Evolutionary conservation across 129 eudicot genomes (phyloP).

Genomic region (Lonicera japonica): DNA sequence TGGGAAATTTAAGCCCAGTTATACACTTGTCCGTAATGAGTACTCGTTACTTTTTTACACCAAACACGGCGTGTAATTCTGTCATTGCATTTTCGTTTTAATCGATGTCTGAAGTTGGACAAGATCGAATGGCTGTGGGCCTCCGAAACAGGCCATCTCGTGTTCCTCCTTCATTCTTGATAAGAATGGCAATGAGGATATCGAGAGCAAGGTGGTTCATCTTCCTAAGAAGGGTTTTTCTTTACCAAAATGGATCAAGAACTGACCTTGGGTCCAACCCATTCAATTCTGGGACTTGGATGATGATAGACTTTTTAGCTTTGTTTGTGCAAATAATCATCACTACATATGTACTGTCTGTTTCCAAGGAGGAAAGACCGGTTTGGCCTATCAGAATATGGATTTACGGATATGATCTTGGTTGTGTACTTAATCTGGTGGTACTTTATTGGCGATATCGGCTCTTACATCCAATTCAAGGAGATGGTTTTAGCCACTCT

Average conservation of each 20-base stretch:
- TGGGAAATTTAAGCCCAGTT: too few species aligned
- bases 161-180: slow-evolving; percentile 30
- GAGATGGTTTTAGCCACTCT: slow-evolving; percentile 26
- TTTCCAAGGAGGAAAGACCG: slow-evolving; percentile 70
- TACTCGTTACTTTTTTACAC: slow-evolving; percentile 38
- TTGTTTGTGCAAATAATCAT: slow-evolving; percentile 49
- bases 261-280: slow-evolving; percentile 69
- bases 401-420: slow-evolving; percentile 75
- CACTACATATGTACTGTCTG: slow-evolving; percentile 36
- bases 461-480: slow-evolving; percentile 31
- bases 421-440: slow-evolving; percentile 51
- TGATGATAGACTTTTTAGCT: slow-evolving; percentile 53
- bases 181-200: slow-evolving; percentile 76
- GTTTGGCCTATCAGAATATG: slow-evolving; percentile 97
- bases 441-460: slow-evolving; percentile 56
- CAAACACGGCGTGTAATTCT: slow-evolving; percentile 40
- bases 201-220: slow-evolving; percentile 83
- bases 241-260: slow-evolving; percentile 79
- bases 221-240: slow-evolving; percentile 84
- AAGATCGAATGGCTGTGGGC: slow-evolving; percentile 14
- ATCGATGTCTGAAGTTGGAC: slow-evolving; percentile 24
- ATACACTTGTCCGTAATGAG: slow-evolving; percentile 23
- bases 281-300: slow-evolving; percentile 68
- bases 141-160: slow-evolving; percentile 21
- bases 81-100: slow-evolving; percentile 29